phyloP scores from a whole-genome alignment of 2,329 filamentous ascomycete genomes.

The Fusarium sacchari region DNA sequence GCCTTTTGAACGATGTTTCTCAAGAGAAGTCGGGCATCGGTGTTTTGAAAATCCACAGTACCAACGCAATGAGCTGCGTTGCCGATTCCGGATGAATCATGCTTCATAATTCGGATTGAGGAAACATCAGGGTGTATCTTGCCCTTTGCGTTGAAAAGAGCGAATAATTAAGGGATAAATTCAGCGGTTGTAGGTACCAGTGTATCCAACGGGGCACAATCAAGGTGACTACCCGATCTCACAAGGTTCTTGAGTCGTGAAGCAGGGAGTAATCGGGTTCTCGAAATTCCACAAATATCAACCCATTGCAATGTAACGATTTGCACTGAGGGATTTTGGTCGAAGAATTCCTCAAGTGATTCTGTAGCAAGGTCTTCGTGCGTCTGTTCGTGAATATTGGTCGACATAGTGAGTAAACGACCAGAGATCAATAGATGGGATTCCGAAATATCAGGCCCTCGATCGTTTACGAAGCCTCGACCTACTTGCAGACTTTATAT shows the following conservation, averaged over 20 bases:
- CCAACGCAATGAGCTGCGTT: slow-evolving; percentile 2
- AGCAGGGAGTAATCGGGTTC: background rate
- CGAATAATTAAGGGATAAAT: background rate
- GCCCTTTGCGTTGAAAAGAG: background rate
- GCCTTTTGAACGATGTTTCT: background rate
- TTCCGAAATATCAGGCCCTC: background rate
- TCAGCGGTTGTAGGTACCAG: background rate
- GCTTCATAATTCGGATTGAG: background rate
- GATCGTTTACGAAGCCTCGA: too few relatives aligned
- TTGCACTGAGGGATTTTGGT: background rate
- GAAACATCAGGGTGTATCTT: background rate
- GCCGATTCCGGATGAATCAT: background rate
- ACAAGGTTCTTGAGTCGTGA: background rate
- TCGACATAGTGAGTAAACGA: background rate
- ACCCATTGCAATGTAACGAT: slow-evolving; percentile 11
- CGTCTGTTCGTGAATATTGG: background rate
- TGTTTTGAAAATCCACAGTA: background rate
- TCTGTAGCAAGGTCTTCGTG: accelerated
- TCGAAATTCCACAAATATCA: slow-evolving; percentile 1
- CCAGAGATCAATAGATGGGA: accelerated
- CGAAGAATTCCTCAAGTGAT: background rate
- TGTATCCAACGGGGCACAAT: slow-evolving; percentile 6
- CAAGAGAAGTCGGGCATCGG: background rate
- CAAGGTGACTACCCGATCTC: background rate
- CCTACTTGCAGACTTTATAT: too few relatives aligned